These are phyloP conservation scores for Vigna angularis DNA, from an alignment of 306 rosid species.

Conservation along the genomic window DNA sequence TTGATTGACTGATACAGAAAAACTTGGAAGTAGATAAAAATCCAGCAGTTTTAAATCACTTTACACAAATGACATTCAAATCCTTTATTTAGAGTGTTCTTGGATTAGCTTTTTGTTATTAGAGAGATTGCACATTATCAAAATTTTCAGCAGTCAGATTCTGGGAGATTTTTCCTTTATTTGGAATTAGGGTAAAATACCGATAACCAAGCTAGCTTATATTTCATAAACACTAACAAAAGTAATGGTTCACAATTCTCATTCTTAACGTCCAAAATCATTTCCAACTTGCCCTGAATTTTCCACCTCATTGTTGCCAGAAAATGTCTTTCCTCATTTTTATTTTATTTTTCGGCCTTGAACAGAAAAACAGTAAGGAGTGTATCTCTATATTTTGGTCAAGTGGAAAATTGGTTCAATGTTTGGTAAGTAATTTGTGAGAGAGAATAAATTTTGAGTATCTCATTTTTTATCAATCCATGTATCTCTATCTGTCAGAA, in stretches of 20 bases:
- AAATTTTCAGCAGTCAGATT: conserved; percentile 23
- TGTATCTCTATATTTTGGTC: not conserved
- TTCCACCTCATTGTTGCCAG: not conserved
- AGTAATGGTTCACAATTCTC: not conserved
- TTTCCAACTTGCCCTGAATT: conserved; percentile 4
- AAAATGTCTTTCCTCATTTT: not conserved
- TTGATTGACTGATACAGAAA: not conserved
- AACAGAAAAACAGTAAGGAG: not conserved
- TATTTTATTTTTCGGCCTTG: not conserved
- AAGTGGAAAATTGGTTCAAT: not conserved
- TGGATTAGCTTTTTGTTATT: not conserved
- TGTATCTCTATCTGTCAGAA: not conserved
- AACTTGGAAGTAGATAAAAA: not conserved
- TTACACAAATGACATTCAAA: not conserved
- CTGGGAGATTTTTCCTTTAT: not conserved
- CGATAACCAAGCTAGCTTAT: conserved; percentile 15
- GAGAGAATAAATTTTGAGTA: not conserved
- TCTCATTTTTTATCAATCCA: not conserved
- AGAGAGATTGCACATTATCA: not conserved
- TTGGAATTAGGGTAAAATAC: not conserved
- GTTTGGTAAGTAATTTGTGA: not conserved
- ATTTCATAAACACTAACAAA: not conserved
- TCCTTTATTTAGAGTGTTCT: conserved; percentile 1
- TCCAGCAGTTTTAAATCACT: not conserved
- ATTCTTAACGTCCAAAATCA: not conserved